Conservation (phyloP, 257 asterid genomes). For the Plantago major region DNA sequence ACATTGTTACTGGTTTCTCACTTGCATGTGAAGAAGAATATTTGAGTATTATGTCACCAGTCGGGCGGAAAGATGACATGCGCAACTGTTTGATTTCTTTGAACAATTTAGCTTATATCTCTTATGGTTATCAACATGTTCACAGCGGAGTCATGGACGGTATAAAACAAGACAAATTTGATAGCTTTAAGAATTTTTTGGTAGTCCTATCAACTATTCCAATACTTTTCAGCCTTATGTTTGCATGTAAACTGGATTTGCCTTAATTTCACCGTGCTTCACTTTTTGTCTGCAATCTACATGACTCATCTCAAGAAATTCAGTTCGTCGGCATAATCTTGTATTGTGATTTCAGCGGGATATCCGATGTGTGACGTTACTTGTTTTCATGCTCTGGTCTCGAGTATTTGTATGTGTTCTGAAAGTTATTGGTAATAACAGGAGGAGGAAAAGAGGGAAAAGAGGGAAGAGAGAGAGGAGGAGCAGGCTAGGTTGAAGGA, state of each 20-base stretch:
- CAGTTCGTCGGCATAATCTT: not conserved
- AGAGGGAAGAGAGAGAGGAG: constrained; percentile 68
- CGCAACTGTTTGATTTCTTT: too few species aligned
- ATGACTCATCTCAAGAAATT: constrained; percentile 13
- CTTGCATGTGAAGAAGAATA: constrained; percentile 15
- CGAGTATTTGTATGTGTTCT: constrained; percentile 9
- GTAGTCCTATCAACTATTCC: not conserved
- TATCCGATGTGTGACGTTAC: not conserved
- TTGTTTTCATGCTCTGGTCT: not conserved
- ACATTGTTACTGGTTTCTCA: constrained; percentile 16
- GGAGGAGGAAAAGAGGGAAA: constrained; percentile 95
- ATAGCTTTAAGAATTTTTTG: constrained; percentile 5
- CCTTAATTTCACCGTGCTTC: constrained; percentile 1
- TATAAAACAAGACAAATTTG: constrained; percentile 2
- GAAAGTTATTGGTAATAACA: constrained; percentile 31
- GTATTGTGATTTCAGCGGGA: constrained; percentile 1
- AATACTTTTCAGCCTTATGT: not conserved
- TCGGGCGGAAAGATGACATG: too few species aligned
- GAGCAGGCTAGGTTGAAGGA: constrained; percentile 73
- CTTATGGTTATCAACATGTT: too few species aligned
- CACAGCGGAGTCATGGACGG: not conserved
- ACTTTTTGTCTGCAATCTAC: constrained; percentile 14
- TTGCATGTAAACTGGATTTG: constrained; percentile 10
- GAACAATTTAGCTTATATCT: too few species aligned
- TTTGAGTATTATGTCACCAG: not conserved